These are phyloP conservation scores for Pyrenochaeta sp. DNA, from an alignment of 2,329 filamentous ascomycete genomes.

Conservation along the genomic window DNA sequence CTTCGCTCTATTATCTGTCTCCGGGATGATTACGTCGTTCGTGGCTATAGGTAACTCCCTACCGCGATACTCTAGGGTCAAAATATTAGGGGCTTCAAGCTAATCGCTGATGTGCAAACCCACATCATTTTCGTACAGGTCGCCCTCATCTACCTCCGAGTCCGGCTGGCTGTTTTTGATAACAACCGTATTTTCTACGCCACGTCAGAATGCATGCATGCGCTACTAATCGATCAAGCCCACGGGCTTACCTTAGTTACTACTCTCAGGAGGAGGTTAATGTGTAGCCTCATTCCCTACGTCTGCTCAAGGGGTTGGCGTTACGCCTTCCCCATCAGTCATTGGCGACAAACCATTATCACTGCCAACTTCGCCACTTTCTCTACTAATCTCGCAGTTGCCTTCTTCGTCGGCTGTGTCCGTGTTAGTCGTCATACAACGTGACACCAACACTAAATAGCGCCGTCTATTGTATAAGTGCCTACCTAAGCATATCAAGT, in stretches of 20 bases:
- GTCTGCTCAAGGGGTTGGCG: slow-evolving; percentile 9
- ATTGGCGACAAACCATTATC: slow-evolving; percentile 2
- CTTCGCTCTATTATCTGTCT: slow-evolving; percentile 2
- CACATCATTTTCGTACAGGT: slow-evolving; percentile 12
- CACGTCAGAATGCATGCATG: slow-evolving; percentile 19
- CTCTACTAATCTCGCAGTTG: slow-evolving; percentile 12
- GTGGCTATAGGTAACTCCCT: slow-evolving; percentile 7
- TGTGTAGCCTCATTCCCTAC: slow-evolving; percentile 13
- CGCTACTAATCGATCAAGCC: slow-evolving; percentile 5
- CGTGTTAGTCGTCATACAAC: slow-evolving; percentile 16
- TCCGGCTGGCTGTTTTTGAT: slow-evolving; percentile 14
- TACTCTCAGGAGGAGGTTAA: slow-evolving; percentile 14
- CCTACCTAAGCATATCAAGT: slow-evolving; percentile 20
- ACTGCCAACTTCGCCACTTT: slow-evolving; percentile 10
- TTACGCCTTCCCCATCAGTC: slow-evolving; percentile 5
- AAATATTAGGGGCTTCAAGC: slow-evolving; percentile 12
- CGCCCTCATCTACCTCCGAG: slow-evolving; percentile 10
- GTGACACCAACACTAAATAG: neutral
- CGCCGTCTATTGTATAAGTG: slow-evolving; percentile 12
- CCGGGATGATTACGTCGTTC: neutral
- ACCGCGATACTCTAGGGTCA: slow-evolving; percentile 7
- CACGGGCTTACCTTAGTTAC: slow-evolving; percentile 19
- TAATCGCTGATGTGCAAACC: slow-evolving; percentile 9
- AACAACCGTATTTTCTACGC: slow-evolving; percentile 21
- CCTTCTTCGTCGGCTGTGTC: slow-evolving; percentile 13